Evolutionary conservation across 2,329 filamentous ascomycete species (phyloP).

Genomic region (Aspergillus pseudoterreus): DNA sequence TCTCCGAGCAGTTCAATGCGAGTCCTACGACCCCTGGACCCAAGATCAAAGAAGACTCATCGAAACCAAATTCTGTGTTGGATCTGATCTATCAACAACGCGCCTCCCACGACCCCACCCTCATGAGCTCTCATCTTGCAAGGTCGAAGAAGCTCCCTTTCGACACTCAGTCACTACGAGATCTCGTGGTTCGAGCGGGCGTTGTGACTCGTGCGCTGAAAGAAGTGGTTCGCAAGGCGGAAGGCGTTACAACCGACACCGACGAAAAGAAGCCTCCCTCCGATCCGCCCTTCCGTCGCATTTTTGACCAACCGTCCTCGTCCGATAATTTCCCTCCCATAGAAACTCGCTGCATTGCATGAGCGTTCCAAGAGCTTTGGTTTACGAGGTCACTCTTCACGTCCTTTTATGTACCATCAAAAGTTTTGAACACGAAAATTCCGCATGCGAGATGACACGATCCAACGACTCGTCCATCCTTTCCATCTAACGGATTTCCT

Average conservation of each 20-base stretch:
- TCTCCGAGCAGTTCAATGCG: slow-evolving; percentile 24
- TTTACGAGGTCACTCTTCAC: slow-evolving; percentile 2
- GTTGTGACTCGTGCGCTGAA: slow-evolving; percentile 48
- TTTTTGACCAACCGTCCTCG: slow-evolving; percentile 41
- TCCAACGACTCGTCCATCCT: slow-evolving; percentile 6
- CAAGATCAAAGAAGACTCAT: slow-evolving; percentile 52
- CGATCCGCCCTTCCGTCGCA: slow-evolving; percentile 46
- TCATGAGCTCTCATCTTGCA: slow-evolving; percentile 21
- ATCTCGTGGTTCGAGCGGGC: slow-evolving; percentile 54
- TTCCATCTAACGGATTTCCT: slow-evolving; percentile 7
- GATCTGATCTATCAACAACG: slow-evolving; percentile 55
- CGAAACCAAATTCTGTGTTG: slow-evolving; percentile 60
- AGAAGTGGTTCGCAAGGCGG: slow-evolving; percentile 48
- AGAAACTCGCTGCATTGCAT: slow-evolving; percentile 21
- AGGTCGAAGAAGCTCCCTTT: slow-evolving; percentile 57
- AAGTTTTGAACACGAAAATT: slow-evolving; percentile 15
- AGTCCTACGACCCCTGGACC: slow-evolving; percentile 32
- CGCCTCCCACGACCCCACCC: slow-evolving; percentile 27
- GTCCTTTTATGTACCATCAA: slow-evolving; percentile 12
- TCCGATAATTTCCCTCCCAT: slow-evolving; percentile 30
- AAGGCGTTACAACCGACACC: slow-evolving; percentile 38
- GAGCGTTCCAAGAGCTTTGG: neutral
- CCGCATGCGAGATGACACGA: slow-evolving; percentile 14
- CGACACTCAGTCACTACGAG: slow-evolving; percentile 60
- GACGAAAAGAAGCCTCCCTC: slow-evolving; percentile 26